These are phyloP conservation scores for Aspergillus felis DNA, from an alignment of 2,329 filamentous ascomycete genomes.

Conservation along the genomic window DNA sequence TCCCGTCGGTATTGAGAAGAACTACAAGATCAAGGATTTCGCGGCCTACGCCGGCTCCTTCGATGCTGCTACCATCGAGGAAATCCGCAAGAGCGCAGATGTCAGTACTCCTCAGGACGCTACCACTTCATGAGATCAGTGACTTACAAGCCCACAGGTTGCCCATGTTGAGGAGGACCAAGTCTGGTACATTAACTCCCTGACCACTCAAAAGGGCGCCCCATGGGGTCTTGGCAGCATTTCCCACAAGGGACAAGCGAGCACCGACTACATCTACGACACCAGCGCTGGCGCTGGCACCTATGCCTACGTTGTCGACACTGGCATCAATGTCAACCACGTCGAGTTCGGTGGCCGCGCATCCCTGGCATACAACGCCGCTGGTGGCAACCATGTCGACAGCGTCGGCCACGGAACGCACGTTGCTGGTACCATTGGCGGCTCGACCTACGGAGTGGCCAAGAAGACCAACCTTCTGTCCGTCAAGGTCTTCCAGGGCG, in stretches of 20 bases:
- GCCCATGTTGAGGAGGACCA: slow-evolving; percentile 23
- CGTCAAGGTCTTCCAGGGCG: slow-evolving; percentile 49
- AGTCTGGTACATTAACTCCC: slow-evolving; percentile 15
- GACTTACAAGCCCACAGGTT: slow-evolving; percentile 13
- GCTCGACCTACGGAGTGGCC: slow-evolving; percentile 34
- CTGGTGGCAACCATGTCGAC: slow-evolving; percentile 21
- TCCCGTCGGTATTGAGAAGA: slow-evolving; percentile 36
- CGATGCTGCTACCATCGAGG: slow-evolving; percentile 39
- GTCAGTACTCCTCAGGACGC: slow-evolving; percentile 17
- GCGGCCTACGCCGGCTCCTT: slow-evolving; percentile 44
- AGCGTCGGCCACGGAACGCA: slow-evolving; percentile 38
- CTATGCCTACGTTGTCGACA: slow-evolving; percentile 38
- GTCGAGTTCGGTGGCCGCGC: slow-evolving; percentile 37
- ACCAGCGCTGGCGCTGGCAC: slow-evolving; percentile 31
- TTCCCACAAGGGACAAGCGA: slow-evolving; percentile 20
- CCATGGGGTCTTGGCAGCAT: slow-evolving; percentile 36
- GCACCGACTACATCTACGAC: slow-evolving; percentile 34
- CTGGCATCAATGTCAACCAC: slow-evolving; percentile 34
- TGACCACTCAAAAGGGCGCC: slow-evolving; percentile 22
- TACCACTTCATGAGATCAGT: neutral
- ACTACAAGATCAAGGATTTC: slow-evolving; percentile 41
- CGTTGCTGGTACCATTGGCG: slow-evolving; percentile 34
- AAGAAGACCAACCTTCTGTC: slow-evolving; percentile 39
- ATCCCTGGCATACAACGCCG: slow-evolving; percentile 32
- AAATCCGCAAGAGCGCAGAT: slow-evolving; percentile 36